These are phyloP conservation scores for Echinochloa phyllopogon DNA, from an alignment of 176 grass and related monocot species.

Conservation along the genomic window DNA sequence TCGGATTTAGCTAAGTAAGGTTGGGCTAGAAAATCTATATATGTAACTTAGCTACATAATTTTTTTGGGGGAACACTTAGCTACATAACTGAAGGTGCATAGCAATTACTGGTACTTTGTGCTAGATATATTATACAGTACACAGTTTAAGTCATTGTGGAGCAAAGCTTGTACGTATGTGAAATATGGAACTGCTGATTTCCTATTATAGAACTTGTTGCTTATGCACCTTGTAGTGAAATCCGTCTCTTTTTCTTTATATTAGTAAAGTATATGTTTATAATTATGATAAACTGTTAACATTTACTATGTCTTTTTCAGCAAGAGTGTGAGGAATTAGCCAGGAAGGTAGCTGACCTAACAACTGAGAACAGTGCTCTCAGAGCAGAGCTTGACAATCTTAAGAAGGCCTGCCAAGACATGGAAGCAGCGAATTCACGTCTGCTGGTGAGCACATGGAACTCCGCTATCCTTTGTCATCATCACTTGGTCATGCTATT, in stretches of 20 bases:
- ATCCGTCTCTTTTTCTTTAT: background rate
- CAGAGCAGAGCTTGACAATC: slow-evolving; percentile 60
- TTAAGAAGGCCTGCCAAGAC: slow-evolving; percentile 71
- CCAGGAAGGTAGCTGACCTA: slow-evolving; percentile 63
- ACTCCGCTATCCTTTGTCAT: slow-evolving; percentile 12
- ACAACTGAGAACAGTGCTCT: slow-evolving; percentile 65
- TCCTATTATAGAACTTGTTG: background rate
- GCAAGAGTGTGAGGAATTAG: slow-evolving; percentile 84
- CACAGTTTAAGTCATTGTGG: background rate
- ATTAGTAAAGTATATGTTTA: background rate
- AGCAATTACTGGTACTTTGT: background rate
- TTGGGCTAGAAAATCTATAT: background rate
- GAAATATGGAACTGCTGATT: background rate
- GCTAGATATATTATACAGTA: background rate
- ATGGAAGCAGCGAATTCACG: slow-evolving; percentile 69
- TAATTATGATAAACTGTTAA: background rate
- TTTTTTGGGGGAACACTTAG: too few relatives aligned
- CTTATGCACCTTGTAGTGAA: background rate
- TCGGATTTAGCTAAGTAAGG: background rate
- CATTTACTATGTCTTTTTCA: slow-evolving; percentile 31
- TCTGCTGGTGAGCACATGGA: slow-evolving; percentile 55
- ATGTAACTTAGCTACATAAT: background rate
- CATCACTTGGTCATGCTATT: background rate
- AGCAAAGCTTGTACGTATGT: background rate
- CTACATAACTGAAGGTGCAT: background rate